Base-by-base conservation (phyloP, 352 stramenopile species). In the Plasmopara halstedii region DNA sequence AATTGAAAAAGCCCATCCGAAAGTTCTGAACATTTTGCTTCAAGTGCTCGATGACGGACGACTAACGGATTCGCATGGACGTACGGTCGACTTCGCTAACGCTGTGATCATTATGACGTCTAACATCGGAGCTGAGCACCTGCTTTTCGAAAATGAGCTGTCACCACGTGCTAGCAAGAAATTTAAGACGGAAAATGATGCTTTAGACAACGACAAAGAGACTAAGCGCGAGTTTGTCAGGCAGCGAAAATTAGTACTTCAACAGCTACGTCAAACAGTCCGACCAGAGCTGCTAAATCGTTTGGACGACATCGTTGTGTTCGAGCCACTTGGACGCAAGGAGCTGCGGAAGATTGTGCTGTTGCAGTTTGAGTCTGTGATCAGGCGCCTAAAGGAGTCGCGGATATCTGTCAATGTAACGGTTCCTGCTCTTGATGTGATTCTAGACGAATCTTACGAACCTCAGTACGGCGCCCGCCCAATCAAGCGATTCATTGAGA, bases 11-110 rank as follows among this genome's bases (percentile, higher is more conserved):
- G 96, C 96, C 5, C 95, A 99, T 57, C 69, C 67, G 7, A 88
- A 97, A 47, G 93, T 99, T 27, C 75, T 98, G 27, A 98, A 97
- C 42, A 74, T 98, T 49, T 53, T 99, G 32, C 63, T 99, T 6
- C 95, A 99, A 70, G 65, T 99, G 7, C 67, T 99, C 2, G 96
- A 99, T 58, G 96, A 99, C 63, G 97, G 97, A 13, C 85, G 96
- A 5, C 58, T 99, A 33, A 99, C 96, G 5, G 97, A 99, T 61
- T 91, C 73, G 22, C 87, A 97, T 56, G 95, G 95, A 42, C 68
- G 89, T 17, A 97, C 90, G n/a, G 88, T 99, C 4, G 93, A 98
- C 50, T 99, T 99, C 55, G 85, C 77, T 0, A 99, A 99, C 59
- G 94, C 93, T 2, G 90, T 98, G 36, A 87, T 99, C 38, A 98